These are phyloP conservation scores for Colletotrichum truncatum DNA, from an alignment of 2,329 filamentous ascomycete species.

Conservation along the genomic window DNA sequence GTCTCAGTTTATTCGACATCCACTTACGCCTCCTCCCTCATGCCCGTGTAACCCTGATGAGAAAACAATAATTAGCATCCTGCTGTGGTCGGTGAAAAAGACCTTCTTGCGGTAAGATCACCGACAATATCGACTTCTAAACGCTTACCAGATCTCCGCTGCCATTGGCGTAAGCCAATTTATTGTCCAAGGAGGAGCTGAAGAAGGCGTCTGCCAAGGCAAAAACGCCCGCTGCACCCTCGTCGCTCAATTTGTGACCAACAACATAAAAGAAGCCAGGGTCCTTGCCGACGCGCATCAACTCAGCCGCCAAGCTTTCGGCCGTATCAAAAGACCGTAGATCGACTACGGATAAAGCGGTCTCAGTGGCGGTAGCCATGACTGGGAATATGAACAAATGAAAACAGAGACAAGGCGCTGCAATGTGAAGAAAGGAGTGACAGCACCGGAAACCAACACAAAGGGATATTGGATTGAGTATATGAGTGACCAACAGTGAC, in stretches of 20 bases:
- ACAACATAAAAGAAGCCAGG: slow-evolving; percentile 32
- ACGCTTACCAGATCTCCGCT: slow-evolving; percentile 29
- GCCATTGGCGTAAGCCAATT: slow-evolving; percentile 13
- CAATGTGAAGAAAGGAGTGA: no score
- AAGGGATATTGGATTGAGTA: no score
- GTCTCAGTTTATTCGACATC: neutral
- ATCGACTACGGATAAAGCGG: slow-evolving; percentile 25
- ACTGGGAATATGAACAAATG: no score
- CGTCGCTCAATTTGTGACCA: slow-evolving; percentile 26
- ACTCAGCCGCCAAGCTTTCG: slow-evolving; percentile 21
- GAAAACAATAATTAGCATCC: neutral
- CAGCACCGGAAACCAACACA: no score
- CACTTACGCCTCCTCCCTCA: slow-evolving; percentile 31
- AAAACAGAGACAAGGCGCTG: no score
- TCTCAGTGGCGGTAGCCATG: slow-evolving; percentile 9
- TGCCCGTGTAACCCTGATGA: slow-evolving; percentile 30
- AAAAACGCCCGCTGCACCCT: slow-evolving; percentile 24
- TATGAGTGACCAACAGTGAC: no score
- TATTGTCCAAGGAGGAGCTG: slow-evolving; percentile 4
- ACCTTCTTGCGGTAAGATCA: neutral
- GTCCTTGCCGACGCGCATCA: slow-evolving; percentile 31
- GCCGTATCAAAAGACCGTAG: slow-evolving; percentile 6
- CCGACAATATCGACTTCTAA: neutral
- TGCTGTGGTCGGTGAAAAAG: neutral
- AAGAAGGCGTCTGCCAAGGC: slow-evolving; percentile 25